Evolutionary conservation across 768 basidiomycete genomes (phyloP), one percentile per base, ranked within the genome.

Genomic region (Butyriboletus loyo): DNA sequence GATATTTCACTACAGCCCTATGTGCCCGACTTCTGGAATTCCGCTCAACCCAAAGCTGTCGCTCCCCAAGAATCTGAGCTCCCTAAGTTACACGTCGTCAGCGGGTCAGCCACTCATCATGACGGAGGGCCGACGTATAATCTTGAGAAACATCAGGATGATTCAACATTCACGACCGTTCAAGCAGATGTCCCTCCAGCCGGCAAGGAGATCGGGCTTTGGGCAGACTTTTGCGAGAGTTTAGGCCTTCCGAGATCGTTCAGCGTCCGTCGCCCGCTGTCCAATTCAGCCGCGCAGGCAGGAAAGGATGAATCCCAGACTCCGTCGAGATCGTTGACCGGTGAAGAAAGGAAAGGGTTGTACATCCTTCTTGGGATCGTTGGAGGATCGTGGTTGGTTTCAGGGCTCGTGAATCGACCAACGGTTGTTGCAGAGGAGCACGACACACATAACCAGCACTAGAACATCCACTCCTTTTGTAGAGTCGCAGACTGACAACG

Each of bases 11-110:
- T 38, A 10, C 59, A 87, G 85, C 85, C 86, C 10, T 79, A 77
- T 63, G 63, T 77, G 1, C 79, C 77, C 31, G 84, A 86, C 72
- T 77, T 82, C 58, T 85, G 80, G 77, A 71, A 77, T 36, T 79
- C 83, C 1, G 74, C 75, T n/a, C 68, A 66, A 56, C 70, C 39
- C 67, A 76, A 58, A 60, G 68, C 39, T 37, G 66, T 37, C 32
- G 56, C 53, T 53, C 66, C 65, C 32, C 49, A 59, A 8, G 57
- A 69, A 30, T 57, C 57, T 1, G 64, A 49, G 37, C 62, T 51
- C 21, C 81, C 80, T 38, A 82, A 81, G 62, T 67, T 85, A 50
- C 66, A 80, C 35, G 75, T 81, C 44, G 74, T 83, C 35, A 70
- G 77, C 10, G 77, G 77, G 2, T 69, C 75, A 2, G 67, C 68